Percentiles rank a stretch among this genome's conserved stretches.
phyloP scores from a whole-genome alignment of 148 eudicot species.

The Agrostemma githago region DNA sequence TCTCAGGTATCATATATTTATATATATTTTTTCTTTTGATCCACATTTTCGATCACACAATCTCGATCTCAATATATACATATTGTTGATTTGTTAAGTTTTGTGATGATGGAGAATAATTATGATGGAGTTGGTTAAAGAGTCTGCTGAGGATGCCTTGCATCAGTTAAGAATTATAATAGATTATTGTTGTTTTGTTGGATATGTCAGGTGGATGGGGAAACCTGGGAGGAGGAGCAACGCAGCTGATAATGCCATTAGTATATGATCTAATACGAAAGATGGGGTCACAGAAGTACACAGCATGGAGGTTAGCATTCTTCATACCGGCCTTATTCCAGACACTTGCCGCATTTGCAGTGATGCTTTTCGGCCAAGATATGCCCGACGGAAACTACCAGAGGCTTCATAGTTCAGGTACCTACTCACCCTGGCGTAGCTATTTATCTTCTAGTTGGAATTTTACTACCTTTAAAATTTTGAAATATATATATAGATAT shows the following conservation, averaged over 20 bases:
- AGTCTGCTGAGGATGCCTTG: neutral
- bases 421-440: too few relatives aligned
- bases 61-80: too few relatives aligned
- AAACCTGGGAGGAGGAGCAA: conserved; percentile 82
- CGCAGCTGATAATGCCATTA: conserved; percentile 80
- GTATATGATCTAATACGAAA: conserved; percentile 43
- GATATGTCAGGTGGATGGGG: conserved; percentile 69
- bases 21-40: too few relatives aligned
- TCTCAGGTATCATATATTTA: conserved; percentile 30
- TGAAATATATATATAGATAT: too few relatives aligned
- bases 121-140: too few relatives aligned
- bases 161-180: too few relatives aligned
- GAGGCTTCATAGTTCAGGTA: conserved; percentile 27
- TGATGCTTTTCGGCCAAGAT: conserved; percentile 64
- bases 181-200: neutral
- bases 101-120: too few relatives aligned
- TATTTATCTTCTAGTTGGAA: too few relatives aligned
- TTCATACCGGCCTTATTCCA: conserved; percentile 67
- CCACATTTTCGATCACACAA: too few relatives aligned
- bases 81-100: too few relatives aligned
- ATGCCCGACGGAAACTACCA: conserved; percentile 65
- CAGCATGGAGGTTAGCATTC: conserved; percentile 79
- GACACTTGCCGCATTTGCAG: conserved; percentile 45
- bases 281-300: conserved; percentile 37
- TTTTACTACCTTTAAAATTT: too few relatives aligned